Percentiles rank a stretch among this genome's conserved stretches.
Conservation (phyloP, 2,329 filamentous ascomycete species). For the Elsinoe arachidis region DNA sequence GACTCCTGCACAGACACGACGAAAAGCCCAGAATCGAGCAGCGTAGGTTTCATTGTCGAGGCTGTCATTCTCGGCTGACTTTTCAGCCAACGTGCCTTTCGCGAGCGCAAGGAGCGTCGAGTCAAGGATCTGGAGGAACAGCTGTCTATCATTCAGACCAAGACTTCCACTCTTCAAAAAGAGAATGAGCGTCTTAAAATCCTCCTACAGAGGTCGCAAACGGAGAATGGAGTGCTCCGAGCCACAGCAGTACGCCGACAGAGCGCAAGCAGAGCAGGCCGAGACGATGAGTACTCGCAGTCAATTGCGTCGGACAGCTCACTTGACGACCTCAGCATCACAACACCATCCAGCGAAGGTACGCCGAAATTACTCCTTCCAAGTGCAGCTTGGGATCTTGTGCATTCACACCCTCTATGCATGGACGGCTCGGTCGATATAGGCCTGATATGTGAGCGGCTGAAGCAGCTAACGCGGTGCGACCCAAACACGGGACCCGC, state of each 20-base stretch:
- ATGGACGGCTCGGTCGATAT: constrained; percentile 72
- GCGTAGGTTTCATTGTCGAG: constrained; percentile 47
- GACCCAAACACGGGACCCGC: constrained; percentile 73
- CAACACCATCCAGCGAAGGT: constrained; percentile 2
- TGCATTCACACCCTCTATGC: constrained; percentile 71
- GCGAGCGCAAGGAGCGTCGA: constrained; percentile 88
- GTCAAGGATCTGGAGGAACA: constrained; percentile 89
- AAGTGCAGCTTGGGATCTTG: constrained; percentile 80
- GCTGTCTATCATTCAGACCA: constrained; percentile 66
- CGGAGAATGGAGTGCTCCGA: constrained; percentile 86
- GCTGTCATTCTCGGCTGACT: neutral
- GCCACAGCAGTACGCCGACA: constrained; percentile 53
- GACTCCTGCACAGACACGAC: constrained; percentile 43
- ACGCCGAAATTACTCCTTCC: constrained; percentile 53
- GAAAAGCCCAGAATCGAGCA: constrained; percentile 64
- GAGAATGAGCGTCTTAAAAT: constrained; percentile 84
- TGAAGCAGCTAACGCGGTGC: constrained; percentile 68
- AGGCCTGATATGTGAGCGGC: constrained; percentile 65
- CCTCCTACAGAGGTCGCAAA: constrained; percentile 72
- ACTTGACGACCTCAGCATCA: constrained; percentile 14
- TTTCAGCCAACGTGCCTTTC: constrained; percentile 84
- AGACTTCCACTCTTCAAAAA: constrained; percentile 60
- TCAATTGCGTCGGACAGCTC: neutral
- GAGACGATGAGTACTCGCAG: neutral
- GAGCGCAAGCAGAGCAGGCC: neutral